Conservation (phyloP, 495 filamentous ascomycete species). For the Stereocaulon alpinum region DNA sequence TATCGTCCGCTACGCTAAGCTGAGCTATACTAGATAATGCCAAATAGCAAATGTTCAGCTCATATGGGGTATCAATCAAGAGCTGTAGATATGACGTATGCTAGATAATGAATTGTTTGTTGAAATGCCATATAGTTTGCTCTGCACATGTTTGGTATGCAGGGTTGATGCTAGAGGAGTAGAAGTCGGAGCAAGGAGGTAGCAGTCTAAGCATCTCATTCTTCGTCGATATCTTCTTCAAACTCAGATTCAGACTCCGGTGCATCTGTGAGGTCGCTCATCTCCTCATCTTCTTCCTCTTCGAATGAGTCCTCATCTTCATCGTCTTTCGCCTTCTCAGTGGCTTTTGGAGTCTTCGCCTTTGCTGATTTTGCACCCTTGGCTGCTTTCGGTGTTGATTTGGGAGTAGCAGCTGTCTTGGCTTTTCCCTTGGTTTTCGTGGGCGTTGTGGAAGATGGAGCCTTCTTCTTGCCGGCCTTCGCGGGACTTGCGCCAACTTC, state of each 20-base stretch:
- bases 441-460: background rate
- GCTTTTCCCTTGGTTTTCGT: background rate
- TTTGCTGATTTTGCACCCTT: constrained; percentile 1
- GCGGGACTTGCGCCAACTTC: background rate
- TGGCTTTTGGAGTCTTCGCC: background rate
- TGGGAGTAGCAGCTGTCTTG: background rate
- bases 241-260: background rate
- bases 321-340: background rate
- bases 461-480: background rate
- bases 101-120: too few relatives aligned
- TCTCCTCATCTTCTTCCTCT: background rate
- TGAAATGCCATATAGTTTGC: too few relatives aligned
- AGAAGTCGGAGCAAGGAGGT: background rate
- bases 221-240: background rate
- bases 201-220: background rate
- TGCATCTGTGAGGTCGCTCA: background rate
- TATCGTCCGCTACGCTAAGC: background rate
- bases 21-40: background rate
- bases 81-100: too few relatives aligned
- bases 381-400: background rate
- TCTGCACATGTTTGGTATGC: background rate
- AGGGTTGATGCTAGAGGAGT: background rate
- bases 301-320: background rate
- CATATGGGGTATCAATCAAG: too few relatives aligned
- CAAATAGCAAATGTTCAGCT: background rate